Conservation (phyloP, 106 monocot genomes). For the Allium sativum region DNA sequence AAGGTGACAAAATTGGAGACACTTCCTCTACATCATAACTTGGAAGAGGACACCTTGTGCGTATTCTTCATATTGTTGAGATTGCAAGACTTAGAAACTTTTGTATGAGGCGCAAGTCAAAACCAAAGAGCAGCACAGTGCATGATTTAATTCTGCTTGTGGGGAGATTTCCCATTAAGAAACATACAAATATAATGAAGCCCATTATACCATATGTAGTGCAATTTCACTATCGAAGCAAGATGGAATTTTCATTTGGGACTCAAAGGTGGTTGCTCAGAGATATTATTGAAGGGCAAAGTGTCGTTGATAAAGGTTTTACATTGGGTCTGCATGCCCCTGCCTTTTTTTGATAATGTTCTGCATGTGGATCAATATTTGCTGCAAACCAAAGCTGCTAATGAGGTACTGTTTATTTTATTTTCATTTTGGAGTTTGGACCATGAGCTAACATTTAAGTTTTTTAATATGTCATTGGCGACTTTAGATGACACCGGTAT, state of each 20-base stretch:
- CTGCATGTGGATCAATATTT: conserved; percentile 82
- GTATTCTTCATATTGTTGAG: conserved; percentile 66
- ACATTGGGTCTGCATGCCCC: conserved; percentile 92
- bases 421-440: background rate
- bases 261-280: conserved; percentile 49
- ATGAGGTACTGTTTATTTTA: conserved; percentile 44
- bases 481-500: too few species aligned
- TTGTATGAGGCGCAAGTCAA: conserved; percentile 68
- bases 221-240: conserved; percentile 79
- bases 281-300: conserved; percentile 12
- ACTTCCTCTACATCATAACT: conserved; percentile 48
- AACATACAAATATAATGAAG: conserved; percentile 34
- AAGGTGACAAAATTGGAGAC: conserved; percentile 82
- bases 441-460: too few species aligned
- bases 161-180: conserved; percentile 50
- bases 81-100: conserved; percentile 85
- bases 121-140: conserved; percentile 80
- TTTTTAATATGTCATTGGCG: too few species aligned
- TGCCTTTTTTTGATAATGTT: conserved; percentile 89
- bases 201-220: conserved; percentile 65
- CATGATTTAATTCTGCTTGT: conserved; percentile 61
- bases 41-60: conserved; percentile 73
- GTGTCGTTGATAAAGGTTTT: conserved; percentile 16
- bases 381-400: conserved; percentile 71
- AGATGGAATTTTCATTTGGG: conserved; percentile 99